Conservation (phyloP, 139 green algal genomes). For the Chlorella sp. region DNA sequence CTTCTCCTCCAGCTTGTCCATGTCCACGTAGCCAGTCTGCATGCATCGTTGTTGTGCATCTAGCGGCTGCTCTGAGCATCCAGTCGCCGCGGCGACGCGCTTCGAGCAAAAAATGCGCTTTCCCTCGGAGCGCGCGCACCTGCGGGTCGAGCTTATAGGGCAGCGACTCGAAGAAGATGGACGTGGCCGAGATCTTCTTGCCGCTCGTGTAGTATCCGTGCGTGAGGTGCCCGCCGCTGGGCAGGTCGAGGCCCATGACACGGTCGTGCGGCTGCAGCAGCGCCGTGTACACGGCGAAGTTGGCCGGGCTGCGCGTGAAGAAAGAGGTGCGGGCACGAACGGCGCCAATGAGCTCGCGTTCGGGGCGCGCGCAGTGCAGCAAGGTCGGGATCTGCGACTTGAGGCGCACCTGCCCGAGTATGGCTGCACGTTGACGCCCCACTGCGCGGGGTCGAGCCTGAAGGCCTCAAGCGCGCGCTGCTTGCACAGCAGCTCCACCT, state of each 20-base stretch:
- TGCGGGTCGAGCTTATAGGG: slow-evolving; percentile 88
- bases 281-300: slow-evolving; percentile 98
- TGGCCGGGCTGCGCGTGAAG: slow-evolving; percentile 85
- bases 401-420: slow-evolving; percentile 85
- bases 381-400: too few species aligned
- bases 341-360: too few species aligned
- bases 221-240: slow-evolving; percentile 92
- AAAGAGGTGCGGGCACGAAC: too few species aligned
- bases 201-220: slow-evolving; percentile 94
- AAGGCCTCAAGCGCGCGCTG: slow-evolving; percentile 85
- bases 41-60: slow-evolving; percentile 19
- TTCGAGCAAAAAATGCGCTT: not conserved
- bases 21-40: slow-evolving; percentile 91
- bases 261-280: slow-evolving; percentile 95
- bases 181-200: slow-evolving; percentile 96
- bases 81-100: not conserved
- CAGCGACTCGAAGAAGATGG: slow-evolving; percentile 95
- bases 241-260: slow-evolving; percentile 98
- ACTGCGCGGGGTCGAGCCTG: slow-evolving; percentile 73
- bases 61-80: too few species aligned
- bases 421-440: slow-evolving; percentile 96
- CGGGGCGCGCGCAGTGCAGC: too few species aligned
- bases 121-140: slow-evolving; percentile 30
- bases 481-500: slow-evolving; percentile 68
- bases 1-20: slow-evolving; percentile 80